phyloP scores from a whole-genome alignment of 331 rosid species.

The Erythrophleum ivorense region DNA sequence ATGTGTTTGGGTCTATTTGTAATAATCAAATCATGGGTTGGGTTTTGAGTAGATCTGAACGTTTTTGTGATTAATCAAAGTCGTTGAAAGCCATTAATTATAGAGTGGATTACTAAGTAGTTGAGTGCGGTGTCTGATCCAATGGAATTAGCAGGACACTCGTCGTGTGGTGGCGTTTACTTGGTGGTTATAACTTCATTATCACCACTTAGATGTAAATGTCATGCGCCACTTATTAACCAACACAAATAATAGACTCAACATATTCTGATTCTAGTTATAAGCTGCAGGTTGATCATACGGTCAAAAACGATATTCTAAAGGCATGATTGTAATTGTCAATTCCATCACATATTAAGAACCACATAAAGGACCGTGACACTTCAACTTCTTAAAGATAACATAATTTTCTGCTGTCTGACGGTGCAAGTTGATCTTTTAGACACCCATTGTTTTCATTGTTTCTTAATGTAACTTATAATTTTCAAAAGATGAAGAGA shows the following conservation, averaged over 20 bases:
- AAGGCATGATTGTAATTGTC: background rate
- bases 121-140: background rate
- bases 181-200: background rate
- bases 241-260: background rate
- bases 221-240: background rate
- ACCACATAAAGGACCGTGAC: background rate
- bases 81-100: background rate
- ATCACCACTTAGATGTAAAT: background rate
- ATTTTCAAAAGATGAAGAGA: background rate
- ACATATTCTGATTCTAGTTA: background rate
- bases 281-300: background rate
- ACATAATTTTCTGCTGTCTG: background rate
- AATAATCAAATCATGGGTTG: background rate
- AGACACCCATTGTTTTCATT: no score
- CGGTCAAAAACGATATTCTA: background rate
- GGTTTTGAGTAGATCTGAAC: background rate
- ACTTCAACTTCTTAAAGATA: background rate
- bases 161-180: background rate
- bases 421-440: background rate
- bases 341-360: background rate
- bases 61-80: background rate
- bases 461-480: background rate
- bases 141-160: background rate
- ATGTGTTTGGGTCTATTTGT: background rate
- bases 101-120: background rate